phyloP scores from a whole-genome alignment of 83 land plant genomes.

The Diphasiastrum complanatum region DNA sequence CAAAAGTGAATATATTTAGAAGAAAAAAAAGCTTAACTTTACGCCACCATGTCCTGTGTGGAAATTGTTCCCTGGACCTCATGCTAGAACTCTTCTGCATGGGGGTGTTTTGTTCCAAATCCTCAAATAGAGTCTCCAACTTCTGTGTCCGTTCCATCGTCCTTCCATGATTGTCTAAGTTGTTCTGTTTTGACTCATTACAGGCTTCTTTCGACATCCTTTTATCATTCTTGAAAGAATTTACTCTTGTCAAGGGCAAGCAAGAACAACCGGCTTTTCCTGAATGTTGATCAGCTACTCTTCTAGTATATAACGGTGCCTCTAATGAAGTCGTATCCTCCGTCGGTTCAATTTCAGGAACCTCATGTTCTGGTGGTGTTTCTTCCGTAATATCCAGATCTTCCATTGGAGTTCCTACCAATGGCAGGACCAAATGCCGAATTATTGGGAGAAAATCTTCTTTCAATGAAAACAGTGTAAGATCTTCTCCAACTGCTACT shows the following conservation, averaged over 20 bases:
- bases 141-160: too few relatives aligned
- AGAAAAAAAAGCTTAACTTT: constrained; percentile 24
- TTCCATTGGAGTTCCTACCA: constrained; percentile 32
- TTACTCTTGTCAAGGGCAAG: too few relatives aligned
- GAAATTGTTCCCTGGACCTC: not conserved
- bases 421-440: constrained; percentile 35
- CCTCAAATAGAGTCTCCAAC: constrained; percentile 6
- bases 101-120: constrained; percentile 4
- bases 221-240: too few relatives aligned
- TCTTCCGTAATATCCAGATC: constrained; percentile 18
- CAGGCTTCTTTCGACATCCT: too few relatives aligned
- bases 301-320: not conserved
- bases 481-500: constrained; percentile 17
- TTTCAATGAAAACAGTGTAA: constrained; percentile 21
- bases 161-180: too few relatives aligned
- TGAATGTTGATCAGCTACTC: too few relatives aligned
- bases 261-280: too few relatives aligned
- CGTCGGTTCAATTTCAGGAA: constrained; percentile 6
- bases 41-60: constrained; percentile 21
- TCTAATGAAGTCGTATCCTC: not conserved
- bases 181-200: too few relatives aligned
- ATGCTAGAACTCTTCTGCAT: not conserved
- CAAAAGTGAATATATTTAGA: constrained; percentile 18
- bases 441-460: constrained; percentile 38
- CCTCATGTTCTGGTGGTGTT: not conserved